Base-by-base conservation (phyloP, 441 rosid species). In the Populus hybrid region DNA sequence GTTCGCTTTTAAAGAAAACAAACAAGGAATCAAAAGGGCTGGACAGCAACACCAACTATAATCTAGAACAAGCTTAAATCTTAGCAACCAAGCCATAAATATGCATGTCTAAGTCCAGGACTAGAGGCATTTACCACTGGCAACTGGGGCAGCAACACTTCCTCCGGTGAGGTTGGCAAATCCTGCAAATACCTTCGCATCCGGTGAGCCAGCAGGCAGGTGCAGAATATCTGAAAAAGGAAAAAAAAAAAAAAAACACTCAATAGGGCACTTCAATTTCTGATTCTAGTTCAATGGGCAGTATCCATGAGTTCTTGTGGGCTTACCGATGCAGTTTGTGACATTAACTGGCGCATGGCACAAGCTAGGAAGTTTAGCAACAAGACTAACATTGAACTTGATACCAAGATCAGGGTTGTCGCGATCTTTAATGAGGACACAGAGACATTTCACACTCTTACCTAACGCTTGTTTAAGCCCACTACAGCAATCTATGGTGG, bases 371-470 rank as follows among this genome's bases (percentile, higher is more conserved):
- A 94, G 92, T 65, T 79, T 70, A 26, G 85, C 95, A 0, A 97
- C 97, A 23, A 90, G 87, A 19, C 92, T 86, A 67, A 78, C 83
- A 35, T 94, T 91, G 77, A 94, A 28, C 72, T 88, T 86, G 76
- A 92, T 76, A 7, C 93, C 98, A 67, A 94, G 93, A 23, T 59
- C 59, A 1, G 98, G 97, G 69, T 94, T 90, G 79, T 94, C 86
- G 23, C 83, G 83, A 74, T 94, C 97, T 86, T 86, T 89, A 26
- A 93, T 81, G 50, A 94, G 80, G 28, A 92, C 28, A 67, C 97
- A 94, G 0, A 93, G 77, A 79, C 98, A 94, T 85, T 87, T 94
- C 79, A 4, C 72, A 86, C 95, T 93, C 84, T 89, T 91, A 1
- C 71, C 80, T 3, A 93, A 70, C 76, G 93, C 93, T 69, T 84